Conservation (phyloP, 2,329 filamentous ascomycete species). For the Trichocomaceae sp. region DNA sequence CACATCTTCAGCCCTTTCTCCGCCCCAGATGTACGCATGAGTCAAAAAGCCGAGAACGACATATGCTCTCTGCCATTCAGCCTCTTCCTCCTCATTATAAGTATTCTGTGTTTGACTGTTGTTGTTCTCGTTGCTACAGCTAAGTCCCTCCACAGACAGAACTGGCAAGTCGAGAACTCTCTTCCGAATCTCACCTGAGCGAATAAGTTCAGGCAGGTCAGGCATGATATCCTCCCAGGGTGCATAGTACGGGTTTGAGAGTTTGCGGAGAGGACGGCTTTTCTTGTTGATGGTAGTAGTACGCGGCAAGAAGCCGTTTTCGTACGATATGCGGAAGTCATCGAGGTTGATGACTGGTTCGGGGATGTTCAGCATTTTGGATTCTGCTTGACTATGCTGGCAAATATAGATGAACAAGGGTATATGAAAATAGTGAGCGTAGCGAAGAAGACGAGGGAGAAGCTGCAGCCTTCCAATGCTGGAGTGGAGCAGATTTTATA, state of each 20-base stretch:
- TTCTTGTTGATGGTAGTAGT: conserved; percentile 27
- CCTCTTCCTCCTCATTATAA: conserved; percentile 47
- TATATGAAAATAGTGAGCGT: too few species aligned
- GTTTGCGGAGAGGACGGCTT: conserved; percentile 59
- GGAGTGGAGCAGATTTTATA: too few species aligned
- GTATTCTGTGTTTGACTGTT: conserved; percentile 29
- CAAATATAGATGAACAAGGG: not conserved
- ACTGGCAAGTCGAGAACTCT: conserved; percentile 72
- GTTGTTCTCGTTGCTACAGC: too few species aligned
- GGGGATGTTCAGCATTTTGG: conserved; percentile 18
- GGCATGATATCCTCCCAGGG: conserved; percentile 61
- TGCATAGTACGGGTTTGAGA: conserved; percentile 79
- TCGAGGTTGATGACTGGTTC: conserved; percentile 41
- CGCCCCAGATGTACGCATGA: conserved; percentile 82
- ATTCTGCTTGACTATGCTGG: not conserved
- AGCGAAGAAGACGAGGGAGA: too few species aligned
- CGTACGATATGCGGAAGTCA: conserved; percentile 56
- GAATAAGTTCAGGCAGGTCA: conserved; percentile 45
- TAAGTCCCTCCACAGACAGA: conserved; percentile 67
- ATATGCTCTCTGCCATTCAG: conserved; percentile 84
- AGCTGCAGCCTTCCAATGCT: too few species aligned
- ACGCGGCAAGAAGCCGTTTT: conserved; percentile 76
- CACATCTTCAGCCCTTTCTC: conserved; percentile 62
- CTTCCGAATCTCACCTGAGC: conserved; percentile 66
- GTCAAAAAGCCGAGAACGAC: conserved; percentile 66